Percentiles rank a stretch among this genome's conserved stretches.
Evolutionary conservation across 2,329 filamentous ascomycete species (phyloP).

Genomic region (Paecilomyces sp.): DNA sequence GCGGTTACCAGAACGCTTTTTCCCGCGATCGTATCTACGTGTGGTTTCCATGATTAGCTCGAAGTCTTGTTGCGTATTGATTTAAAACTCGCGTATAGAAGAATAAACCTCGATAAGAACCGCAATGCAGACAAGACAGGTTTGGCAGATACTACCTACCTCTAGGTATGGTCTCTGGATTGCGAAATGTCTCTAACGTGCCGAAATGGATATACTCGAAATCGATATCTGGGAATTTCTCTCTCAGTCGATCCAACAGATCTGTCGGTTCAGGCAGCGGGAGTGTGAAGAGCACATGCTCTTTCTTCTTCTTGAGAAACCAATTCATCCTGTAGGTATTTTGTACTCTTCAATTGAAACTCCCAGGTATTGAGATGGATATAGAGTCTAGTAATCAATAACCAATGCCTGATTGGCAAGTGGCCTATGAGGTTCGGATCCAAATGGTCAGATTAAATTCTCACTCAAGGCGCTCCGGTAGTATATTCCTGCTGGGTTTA

Average conservation of each 20-base stretch:
- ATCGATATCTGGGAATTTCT: slow-evolving; percentile 40
- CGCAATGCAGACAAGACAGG: no score
- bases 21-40: neutral
- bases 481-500: neutral
- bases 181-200: slow-evolving; percentile 11
- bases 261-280: slow-evolving; percentile 35
- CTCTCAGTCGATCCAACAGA: slow-evolving; percentile 29
- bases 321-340: neutral
- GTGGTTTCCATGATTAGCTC: neutral
- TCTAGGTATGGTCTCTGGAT: slow-evolving; percentile 1
- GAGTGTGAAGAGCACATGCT: slow-evolving; percentile 37
- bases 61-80: neutral
- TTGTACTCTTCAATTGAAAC: neutral
- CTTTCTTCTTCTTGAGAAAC: slow-evolving; percentile 9
- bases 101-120: no score
- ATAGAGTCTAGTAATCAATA: neutral
- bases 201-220: slow-evolving; percentile 30
- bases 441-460: neutral
- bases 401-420: neutral
- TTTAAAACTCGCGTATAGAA: neutral
- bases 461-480: neutral
- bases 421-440: neutral
- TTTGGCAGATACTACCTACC: neutral
- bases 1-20: slow-evolving; percentile 3
- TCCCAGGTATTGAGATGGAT: neutral